A percentile compares a stretch with the other conserved stretches of the same genome.
Conservation (phyloP, 2,329 filamentous ascomycete genomes). For the Fonsecaea monophora region DNA sequence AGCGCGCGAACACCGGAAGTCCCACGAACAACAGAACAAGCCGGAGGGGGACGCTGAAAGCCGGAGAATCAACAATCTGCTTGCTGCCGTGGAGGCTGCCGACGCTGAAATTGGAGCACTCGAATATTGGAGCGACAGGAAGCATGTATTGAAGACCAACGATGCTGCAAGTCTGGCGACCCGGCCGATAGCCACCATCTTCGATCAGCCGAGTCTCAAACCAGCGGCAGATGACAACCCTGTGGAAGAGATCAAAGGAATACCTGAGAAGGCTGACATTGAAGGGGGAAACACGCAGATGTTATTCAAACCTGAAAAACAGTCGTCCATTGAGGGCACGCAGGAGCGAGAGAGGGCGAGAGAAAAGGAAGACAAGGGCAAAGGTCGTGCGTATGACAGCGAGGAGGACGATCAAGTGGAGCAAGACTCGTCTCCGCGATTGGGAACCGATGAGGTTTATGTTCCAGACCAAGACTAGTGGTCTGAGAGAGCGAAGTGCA, state of each 20-base stretch:
- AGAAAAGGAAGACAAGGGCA: constrained; percentile 31
- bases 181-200: constrained; percentile 35
- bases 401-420: constrained; percentile 36
- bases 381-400: constrained; percentile 29
- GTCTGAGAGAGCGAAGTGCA: constrained; percentile 22
- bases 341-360: constrained; percentile 22
- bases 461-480: constrained; percentile 31
- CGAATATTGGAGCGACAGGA: constrained; percentile 83
- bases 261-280: constrained; percentile 60
- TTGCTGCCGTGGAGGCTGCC: constrained; percentile 74
- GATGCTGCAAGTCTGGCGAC: constrained; percentile 33
- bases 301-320: constrained; percentile 7
- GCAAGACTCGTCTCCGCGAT: constrained; percentile 22
- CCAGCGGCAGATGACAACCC: constrained; percentile 32
- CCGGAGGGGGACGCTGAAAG: constrained; percentile 54
- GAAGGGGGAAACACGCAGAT: constrained; percentile 37
- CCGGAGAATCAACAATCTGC: constrained; percentile 70
- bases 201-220: constrained; percentile 25
- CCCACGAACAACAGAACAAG: constrained; percentile 50
- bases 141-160: constrained; percentile 41
- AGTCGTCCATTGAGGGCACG: constrained; percentile 13
- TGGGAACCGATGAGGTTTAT: constrained; percentile 31
- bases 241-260: constrained; percentile 63
- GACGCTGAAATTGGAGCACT: constrained; percentile 80
- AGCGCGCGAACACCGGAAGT: constrained; percentile 57